Conservation (phyloP, 257 asterid genomes). For the Verbascum thapsus region DNA sequence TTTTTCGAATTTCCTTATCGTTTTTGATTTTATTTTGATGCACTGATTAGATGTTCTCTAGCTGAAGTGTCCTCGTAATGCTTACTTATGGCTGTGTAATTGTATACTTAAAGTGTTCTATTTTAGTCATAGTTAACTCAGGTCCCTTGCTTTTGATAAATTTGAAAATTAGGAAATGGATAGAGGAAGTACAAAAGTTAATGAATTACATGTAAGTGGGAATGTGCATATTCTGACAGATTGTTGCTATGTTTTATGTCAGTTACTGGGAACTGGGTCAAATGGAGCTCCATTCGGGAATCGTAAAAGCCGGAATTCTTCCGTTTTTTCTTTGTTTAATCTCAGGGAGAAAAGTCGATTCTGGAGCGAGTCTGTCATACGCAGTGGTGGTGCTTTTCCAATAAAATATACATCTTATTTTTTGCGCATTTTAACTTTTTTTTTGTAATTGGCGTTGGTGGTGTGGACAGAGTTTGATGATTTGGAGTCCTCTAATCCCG, state of each 20-base stretch:
- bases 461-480: slow-evolving; percentile 65
- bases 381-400: slow-evolving; percentile 47
- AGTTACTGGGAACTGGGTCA: slow-evolving; percentile 61
- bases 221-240: slow-evolving; percentile 16
- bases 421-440: neutral
- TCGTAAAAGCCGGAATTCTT: slow-evolving; percentile 59
- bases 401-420: neutral
- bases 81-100: slow-evolving; percentile 16
- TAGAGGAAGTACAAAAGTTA: slow-evolving; percentile 9
- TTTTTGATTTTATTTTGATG: neutral
- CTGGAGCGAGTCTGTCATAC: slow-evolving; percentile 96
- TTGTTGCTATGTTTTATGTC: slow-evolving; percentile 28
- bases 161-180: neutral
- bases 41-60: slow-evolving; percentile 21
- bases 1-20: neutral
- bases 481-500: slow-evolving; percentile 69
- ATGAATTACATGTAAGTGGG: slow-evolving; percentile 2
- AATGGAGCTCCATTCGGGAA: slow-evolving; percentile 59
- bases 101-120: slow-evolving; percentile 16
- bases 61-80: slow-evolving; percentile 1
- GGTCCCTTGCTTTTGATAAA: neutral
- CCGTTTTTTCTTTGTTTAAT: slow-evolving; percentile 90
- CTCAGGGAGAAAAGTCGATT: slow-evolving; percentile 89
- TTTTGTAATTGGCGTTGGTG: slow-evolving; percentile 23
- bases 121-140: neutral